These are phyloP conservation scores for Rhodotorula sp. DNA, from an alignment of 1,284 basidiomycete species.

Conservation along the genomic window DNA sequence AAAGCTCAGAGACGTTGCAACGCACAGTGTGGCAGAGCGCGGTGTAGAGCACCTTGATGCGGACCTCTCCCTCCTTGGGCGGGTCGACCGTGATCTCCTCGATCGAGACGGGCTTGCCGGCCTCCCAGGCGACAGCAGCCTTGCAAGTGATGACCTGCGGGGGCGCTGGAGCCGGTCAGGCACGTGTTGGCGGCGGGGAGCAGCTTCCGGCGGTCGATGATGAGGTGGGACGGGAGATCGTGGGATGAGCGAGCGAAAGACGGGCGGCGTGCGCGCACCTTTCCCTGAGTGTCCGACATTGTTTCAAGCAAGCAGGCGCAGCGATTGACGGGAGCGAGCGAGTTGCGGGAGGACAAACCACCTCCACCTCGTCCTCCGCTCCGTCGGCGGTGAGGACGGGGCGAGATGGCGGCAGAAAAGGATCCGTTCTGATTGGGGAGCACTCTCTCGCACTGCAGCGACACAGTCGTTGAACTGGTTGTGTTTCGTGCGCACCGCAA, in stretches of 20 bases:
- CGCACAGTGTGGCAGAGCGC: slow-evolving; percentile 88
- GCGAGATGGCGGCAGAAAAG: neutral
- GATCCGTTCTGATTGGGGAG: neutral
- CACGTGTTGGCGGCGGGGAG: neutral
- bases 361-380: too few species aligned
- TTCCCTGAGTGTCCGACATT: slow-evolving; percentile 45
- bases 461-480: neutral
- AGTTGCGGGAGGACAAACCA: neutral
- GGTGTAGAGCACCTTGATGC: slow-evolving; percentile 86
- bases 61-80: slow-evolving; percentile 84
- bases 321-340: neutral
- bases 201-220: neutral
- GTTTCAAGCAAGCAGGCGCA: neutral
- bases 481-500: neutral
- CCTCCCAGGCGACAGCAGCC: slow-evolving; percentile 87
- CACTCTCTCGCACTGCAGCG: neutral
- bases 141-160: slow-evolving; percentile 76
- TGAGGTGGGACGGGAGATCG: neutral
- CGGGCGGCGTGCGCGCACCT: slow-evolving; percentile 34
- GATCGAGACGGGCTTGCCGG: slow-evolving; percentile 72
- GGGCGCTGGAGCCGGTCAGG: neutral
- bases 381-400: neutral
- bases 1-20: neutral
- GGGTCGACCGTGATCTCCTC: slow-evolving; percentile 93
- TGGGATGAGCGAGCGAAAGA: too few species aligned